These are phyloP conservation scores for Acanthamoeba polyphaga DNA, from an alignment of 208 protist genomes.

Conservation along the genomic window DNA sequence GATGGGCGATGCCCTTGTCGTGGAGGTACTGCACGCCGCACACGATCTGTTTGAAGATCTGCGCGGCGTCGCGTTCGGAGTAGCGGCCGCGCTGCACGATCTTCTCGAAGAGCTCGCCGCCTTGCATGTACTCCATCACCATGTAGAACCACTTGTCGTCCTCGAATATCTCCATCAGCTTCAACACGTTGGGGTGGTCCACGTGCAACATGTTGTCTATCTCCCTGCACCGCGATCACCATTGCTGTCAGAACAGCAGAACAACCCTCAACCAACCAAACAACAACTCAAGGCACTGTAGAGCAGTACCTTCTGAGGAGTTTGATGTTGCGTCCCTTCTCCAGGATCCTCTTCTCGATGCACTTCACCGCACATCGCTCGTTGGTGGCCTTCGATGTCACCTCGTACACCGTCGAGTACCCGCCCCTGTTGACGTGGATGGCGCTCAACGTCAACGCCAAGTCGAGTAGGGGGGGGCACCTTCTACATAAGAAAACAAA, in stretches of 20 bases:
- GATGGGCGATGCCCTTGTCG: slow-evolving; percentile 85
- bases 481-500: neutral
- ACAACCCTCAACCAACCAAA: too few species aligned
- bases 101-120: slow-evolving; percentile 73
- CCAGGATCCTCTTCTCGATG: slow-evolving; percentile 48
- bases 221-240: slow-evolving; percentile 44
- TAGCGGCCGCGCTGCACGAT: slow-evolving; percentile 69
- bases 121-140: slow-evolving; percentile 78
- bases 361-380: slow-evolving; percentile 36
- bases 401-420: slow-evolving; percentile 43
- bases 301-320: slow-evolving; percentile 18
- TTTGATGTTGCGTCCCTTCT: slow-evolving; percentile 60
- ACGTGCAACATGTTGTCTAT: slow-evolving; percentile 67
- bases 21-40: slow-evolving; percentile 86
- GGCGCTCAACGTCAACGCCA: neutral
- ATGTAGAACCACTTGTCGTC: slow-evolving; percentile 75
- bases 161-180: slow-evolving; percentile 62
- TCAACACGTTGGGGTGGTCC: slow-evolving; percentile 74
- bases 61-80: slow-evolving; percentile 20
- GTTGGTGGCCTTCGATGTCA: slow-evolving; percentile 23
- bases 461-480: neutral
- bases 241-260: too few species aligned
- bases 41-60: slow-evolving; percentile 85
- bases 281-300: too few species aligned
- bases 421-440: neutral